These are phyloP conservation scores for Cladorrhinum samala DNA, from an alignment of 495 filamentous ascomycete species.

Conservation along the genomic window DNA sequence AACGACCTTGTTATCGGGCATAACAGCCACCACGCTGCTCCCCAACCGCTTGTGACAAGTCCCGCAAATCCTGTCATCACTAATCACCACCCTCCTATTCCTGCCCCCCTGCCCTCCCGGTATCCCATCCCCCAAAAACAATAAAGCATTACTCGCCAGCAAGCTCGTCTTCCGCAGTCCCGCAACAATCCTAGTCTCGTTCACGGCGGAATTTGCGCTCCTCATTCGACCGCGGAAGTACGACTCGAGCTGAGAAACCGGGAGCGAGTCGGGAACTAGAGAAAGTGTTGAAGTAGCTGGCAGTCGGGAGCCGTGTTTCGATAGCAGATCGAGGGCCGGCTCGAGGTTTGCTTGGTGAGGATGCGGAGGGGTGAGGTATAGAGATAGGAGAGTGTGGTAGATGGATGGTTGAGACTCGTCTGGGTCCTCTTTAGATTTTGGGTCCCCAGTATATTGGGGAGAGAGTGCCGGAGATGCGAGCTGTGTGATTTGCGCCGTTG, in stretches of 20 bases:
- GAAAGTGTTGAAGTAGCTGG: constrained; percentile 78
- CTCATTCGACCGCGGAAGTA: constrained; percentile 93
- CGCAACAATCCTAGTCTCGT: constrained; percentile 69
- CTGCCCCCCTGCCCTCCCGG: constrained; percentile 51
- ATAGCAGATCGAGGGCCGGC: constrained; percentile 80
- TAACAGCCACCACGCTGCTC: constrained; percentile 67
- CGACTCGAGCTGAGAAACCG: constrained; percentile 71
- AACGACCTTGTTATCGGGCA: constrained; percentile 59
- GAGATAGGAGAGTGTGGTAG: constrained; percentile 81
- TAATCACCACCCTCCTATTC: constrained; percentile 70
- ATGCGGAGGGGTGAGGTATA: constrained; percentile 80
- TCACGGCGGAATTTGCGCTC: constrained; percentile 71
- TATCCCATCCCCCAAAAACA: constrained; percentile 61
- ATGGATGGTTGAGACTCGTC: constrained; percentile 64
- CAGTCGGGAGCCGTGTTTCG: constrained; percentile 83
- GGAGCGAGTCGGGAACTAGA: constrained; percentile 74
- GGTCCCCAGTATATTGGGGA: no score
- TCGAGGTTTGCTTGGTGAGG: constrained; percentile 66
- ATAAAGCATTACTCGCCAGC: constrained; percentile 60
- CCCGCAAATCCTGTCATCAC: constrained; percentile 81
- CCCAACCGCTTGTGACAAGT: constrained; percentile 91
- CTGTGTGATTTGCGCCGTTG: constrained; percentile 10
- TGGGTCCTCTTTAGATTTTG: constrained; percentile 31
- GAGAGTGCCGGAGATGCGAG: constrained; percentile 28
- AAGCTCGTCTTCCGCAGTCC: constrained; percentile 67